Conservation (phyloP, 2,329 filamentous ascomycete genomes). For the Fusarium praegraminearum region DNA sequence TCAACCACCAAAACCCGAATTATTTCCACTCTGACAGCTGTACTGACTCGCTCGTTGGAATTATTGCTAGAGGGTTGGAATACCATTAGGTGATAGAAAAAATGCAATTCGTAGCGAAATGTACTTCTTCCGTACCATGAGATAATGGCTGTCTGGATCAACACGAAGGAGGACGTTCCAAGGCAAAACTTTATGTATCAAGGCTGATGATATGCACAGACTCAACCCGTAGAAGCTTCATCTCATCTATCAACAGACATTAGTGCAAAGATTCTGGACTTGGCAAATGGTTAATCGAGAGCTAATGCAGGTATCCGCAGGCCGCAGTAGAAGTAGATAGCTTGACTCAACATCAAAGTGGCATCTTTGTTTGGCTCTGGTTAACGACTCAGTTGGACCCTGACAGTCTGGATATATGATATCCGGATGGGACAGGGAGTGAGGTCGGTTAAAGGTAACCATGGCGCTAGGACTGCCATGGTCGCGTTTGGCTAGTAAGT, state of each 20-base stretch:
- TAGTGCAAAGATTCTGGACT: neutral
- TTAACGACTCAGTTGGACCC: constrained; percentile 9
- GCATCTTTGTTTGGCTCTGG: neutral
- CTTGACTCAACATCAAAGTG: neutral
- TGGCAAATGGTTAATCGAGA: constrained; percentile 5
- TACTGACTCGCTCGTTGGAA: neutral
- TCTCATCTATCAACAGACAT: neutral
- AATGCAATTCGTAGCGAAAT: neutral
- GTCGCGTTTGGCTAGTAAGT: neutral
- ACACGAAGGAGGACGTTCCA: neutral
- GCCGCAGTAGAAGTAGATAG: constrained; percentile 4
- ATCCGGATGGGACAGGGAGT: neutral
- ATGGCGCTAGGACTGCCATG: constrained; percentile 7
- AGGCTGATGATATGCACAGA: neutral
- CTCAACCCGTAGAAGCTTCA: neutral
- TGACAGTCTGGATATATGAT: neutral
- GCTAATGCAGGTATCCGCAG: constrained; percentile 6
- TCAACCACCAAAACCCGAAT: constrained; percentile 36
- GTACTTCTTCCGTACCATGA: neutral
- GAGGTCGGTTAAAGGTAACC: constrained; percentile 30
- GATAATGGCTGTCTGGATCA: neutral
- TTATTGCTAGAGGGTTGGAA: neutral
- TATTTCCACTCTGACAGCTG: constrained; percentile 41
- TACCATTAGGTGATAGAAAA: neutral
- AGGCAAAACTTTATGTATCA: neutral